Conservation (phyloP, 352 stramenopile species). For the Phytophthora chlamydospora region DNA sequence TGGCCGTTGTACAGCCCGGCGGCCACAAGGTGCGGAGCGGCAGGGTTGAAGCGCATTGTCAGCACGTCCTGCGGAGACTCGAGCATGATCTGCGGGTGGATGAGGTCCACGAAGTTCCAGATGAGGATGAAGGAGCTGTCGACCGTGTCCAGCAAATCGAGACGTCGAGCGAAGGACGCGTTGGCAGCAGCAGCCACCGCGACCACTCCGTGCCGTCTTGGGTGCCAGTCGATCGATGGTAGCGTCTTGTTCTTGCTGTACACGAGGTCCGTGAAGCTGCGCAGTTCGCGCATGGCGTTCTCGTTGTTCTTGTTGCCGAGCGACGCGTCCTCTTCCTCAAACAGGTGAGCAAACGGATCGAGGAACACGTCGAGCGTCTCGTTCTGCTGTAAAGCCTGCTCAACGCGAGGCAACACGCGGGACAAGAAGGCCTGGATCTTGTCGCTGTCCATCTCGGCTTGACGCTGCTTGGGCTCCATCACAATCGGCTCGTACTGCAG, state of each 20-base stretch:
- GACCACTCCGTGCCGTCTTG: constrained; percentile 87
- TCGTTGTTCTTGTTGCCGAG: constrained; percentile 81
- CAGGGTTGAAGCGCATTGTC: constrained; percentile 90
- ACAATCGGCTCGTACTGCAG: constrained; percentile 82
- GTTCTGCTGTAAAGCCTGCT: constrained; percentile 84
- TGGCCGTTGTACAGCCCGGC: constrained; percentile 88
- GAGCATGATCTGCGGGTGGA: constrained; percentile 93
- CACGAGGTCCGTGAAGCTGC: constrained; percentile 93
- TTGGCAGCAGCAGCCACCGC: constrained; percentile 89
- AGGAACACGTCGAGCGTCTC: constrained; percentile 88
- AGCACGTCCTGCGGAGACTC: constrained; percentile 91
- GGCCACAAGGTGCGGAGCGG: constrained; percentile 82
- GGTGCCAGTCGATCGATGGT: constrained; percentile 91
- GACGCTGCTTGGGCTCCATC: constrained; percentile 44
- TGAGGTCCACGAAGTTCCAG: constrained; percentile 95
- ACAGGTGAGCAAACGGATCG: constrained; percentile 74
- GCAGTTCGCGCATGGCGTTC: constrained; percentile 91
- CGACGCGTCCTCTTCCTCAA: constrained; percentile 66
- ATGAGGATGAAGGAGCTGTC: constrained; percentile 92
- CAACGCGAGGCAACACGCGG: constrained; percentile 66
- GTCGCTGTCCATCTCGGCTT: constrained; percentile 71
- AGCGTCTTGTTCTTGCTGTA: constrained; percentile 95
- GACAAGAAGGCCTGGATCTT: constrained; percentile 73
- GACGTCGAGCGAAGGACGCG: constrained; percentile 73
- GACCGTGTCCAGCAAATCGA: constrained; percentile 76